These are phyloP conservation scores for Physcomitrium patens DNA, from an alignment of 225 moss, liverwort and hornwort genomes.

Conservation along the genomic window DNA sequence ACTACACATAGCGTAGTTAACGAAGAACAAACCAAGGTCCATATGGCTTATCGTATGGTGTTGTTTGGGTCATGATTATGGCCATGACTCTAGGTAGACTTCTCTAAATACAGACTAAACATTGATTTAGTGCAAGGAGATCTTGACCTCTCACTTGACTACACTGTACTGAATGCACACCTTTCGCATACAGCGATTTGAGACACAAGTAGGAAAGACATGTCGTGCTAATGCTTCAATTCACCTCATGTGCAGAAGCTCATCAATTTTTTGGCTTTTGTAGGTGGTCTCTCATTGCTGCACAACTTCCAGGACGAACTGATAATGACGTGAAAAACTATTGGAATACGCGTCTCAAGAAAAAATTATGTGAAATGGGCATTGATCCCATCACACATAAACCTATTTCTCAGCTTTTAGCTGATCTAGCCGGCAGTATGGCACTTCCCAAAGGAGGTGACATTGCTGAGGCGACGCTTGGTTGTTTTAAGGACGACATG, in stretches of 20 bases:
- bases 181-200: too few relatives aligned
- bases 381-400: constrained; percentile 77
- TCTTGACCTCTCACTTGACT: too few relatives aligned
- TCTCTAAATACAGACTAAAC: too few relatives aligned
- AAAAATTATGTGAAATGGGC: constrained; percentile 72
- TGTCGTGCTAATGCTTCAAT: neutral
- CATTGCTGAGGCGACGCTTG: constrained; percentile 72
- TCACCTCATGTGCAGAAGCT: constrained; percentile 8
- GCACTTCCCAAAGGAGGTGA: constrained; percentile 70
- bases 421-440: constrained; percentile 75
- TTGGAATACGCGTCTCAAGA: constrained; percentile 74
- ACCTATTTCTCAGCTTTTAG: constrained; percentile 73
- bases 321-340: constrained; percentile 75
- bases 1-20: too few relatives aligned
- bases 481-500: constrained; percentile 81
- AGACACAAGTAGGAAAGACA: neutral
- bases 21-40: too few relatives aligned
- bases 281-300: constrained; percentile 78
- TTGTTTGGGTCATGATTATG: too few relatives aligned
- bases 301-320: constrained; percentile 71
- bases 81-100: too few relatives aligned
- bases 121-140: too few relatives aligned
- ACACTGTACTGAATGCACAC: too few relatives aligned
- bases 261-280: constrained; percentile 11
- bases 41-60: too few relatives aligned